These are phyloP conservation scores for Erysimum pusillum DNA, from an alignment of 441 rosid genomes.

Conservation along the genomic window DNA sequence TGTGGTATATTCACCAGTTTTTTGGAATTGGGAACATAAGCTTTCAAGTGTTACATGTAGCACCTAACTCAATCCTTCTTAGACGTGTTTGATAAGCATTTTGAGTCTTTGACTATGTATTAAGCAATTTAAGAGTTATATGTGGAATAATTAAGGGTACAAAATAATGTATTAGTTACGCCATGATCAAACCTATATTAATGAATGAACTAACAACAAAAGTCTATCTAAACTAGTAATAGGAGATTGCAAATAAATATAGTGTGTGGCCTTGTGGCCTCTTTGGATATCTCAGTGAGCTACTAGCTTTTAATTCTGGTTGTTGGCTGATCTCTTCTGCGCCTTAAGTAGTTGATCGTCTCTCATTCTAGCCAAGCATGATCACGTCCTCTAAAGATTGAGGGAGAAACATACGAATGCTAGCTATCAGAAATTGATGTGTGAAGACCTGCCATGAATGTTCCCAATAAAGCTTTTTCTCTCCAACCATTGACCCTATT, in stretches of 20 bases:
- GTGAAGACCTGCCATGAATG: slow-evolving; percentile 4
- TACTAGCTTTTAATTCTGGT: no score
- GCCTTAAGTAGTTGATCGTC: not conserved
- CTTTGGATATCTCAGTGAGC: no score
- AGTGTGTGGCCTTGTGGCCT: no score
- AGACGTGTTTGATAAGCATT: not conserved
- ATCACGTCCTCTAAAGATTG: not conserved
- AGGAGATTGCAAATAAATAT: not conserved
- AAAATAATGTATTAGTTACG: no score
- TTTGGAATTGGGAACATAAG: no score
- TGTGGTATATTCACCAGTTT: no score
- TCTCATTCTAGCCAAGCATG: not conserved
- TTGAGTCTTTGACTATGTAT: not conserved
- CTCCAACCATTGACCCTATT: not conserved
- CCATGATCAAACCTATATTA: not conserved
- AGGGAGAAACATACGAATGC: not conserved
- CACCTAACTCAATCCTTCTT: not conserved
- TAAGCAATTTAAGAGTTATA: not conserved
- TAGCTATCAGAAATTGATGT: not conserved
- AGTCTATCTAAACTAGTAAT: no score
- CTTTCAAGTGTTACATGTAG: no score
- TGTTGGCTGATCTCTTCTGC: not conserved
- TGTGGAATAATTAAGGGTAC: not conserved
- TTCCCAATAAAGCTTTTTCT: not conserved
- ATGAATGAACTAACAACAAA: no score